These are phyloP conservation scores for Apiospora hydei DNA, from an alignment of 2,329 filamentous ascomycete species.

Conservation along the genomic window DNA sequence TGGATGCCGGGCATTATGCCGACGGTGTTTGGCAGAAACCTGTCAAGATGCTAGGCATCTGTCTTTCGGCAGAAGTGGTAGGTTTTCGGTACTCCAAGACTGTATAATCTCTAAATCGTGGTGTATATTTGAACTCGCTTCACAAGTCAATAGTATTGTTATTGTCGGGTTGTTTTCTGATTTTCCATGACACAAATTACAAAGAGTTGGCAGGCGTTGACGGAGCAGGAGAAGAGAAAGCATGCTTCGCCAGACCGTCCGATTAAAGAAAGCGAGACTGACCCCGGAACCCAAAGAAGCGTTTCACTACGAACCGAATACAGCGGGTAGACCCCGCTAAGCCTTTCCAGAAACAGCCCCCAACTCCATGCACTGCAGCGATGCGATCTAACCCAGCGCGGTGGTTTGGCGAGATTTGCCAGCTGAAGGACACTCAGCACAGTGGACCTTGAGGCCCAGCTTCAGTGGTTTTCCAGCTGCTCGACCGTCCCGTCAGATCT, in stretches of 20 bases:
- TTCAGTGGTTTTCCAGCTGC: neutral
- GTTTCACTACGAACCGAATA: conserved; percentile 16
- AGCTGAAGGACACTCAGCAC: neutral
- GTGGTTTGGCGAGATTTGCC: conserved; percentile 18
- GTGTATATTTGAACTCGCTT: too few species aligned
- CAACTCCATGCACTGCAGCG: conserved; percentile 5
- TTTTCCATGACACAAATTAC: too few species aligned
- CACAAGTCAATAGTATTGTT: too few species aligned
- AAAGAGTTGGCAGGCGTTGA: too few species aligned
- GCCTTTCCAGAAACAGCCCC: neutral
- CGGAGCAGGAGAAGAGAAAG: neutral
- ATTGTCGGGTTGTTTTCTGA: too few species aligned
- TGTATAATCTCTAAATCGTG: too few species aligned
- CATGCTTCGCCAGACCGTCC: neutral
- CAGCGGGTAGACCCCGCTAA: neutral
- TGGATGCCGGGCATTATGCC: neutral
- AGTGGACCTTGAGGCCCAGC: too few species aligned
- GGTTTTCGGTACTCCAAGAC: too few species aligned
- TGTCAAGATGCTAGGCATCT: neutral
- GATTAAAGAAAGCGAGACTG: neutral
- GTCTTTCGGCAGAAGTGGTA: too few species aligned
- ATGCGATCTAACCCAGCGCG: neutral
- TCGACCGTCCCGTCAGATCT: neutral
- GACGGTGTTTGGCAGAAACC: neutral
- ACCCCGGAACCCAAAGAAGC: neutral